These are phyloP conservation scores for Solanum raphanifolium DNA, from an alignment of 257 asterid species.

Conservation along the genomic window DNA sequence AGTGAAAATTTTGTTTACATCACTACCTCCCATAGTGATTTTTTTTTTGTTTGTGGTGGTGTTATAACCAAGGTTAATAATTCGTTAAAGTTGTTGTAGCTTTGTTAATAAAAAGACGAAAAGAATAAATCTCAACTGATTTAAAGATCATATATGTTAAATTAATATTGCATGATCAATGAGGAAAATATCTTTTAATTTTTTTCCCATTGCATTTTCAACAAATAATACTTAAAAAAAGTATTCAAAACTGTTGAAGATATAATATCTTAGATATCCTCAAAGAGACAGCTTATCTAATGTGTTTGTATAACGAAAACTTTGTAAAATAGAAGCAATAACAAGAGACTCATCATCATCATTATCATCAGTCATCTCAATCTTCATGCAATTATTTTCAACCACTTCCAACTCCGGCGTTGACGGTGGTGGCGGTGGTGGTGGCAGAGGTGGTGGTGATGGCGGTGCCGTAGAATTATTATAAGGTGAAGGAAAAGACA, in stretches of 20 bases:
- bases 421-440: neutral
- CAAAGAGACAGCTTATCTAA: constrained; percentile 2
- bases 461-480: neutral
- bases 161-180: neutral
- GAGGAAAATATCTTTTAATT: neutral
- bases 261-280: neutral
- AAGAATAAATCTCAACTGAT: neutral
- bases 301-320: constrained; percentile 14
- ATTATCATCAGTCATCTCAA: neutral
- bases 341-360: constrained; percentile 26
- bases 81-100: neutral
- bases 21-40: neutral
- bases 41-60: neutral
- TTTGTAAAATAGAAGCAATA: constrained; percentile 35
- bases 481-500: neutral
- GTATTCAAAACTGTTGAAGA: neutral
- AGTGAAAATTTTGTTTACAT: too few species aligned
- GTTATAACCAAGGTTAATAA: neutral
- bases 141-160: neutral
- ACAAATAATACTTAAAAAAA: neutral
- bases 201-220: neutral
- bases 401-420: constrained; percentile 1
- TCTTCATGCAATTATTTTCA: neutral
- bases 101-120: neutral
- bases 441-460: neutral